Evolutionary conservation across 2,329 filamentous ascomycete species (phyloP).

Genomic region (Neopestalotiopsis clavispora): DNA sequence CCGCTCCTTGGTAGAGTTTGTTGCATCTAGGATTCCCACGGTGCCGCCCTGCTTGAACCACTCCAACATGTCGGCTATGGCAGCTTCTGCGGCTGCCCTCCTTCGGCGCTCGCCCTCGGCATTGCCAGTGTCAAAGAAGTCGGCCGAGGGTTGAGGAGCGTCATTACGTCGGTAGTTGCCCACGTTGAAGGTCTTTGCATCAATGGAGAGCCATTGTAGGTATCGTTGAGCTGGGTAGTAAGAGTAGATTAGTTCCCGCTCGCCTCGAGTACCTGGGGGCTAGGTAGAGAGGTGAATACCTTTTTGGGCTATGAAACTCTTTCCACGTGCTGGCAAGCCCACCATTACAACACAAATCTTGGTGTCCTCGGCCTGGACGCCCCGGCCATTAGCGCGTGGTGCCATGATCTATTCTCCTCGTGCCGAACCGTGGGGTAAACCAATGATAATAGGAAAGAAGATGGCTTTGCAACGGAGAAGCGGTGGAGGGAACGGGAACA

Average conservation of each 20-base stretch:
- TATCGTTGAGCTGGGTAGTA: constrained; percentile 77
- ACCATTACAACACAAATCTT: constrained; percentile 99
- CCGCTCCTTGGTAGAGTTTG: constrained; percentile 90
- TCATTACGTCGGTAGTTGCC: constrained; percentile 91
- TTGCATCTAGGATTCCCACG: constrained; percentile 94
- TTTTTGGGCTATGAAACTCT: constrained; percentile 97
- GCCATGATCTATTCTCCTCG: constrained; percentile 35
- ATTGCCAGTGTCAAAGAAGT: constrained; percentile 94
- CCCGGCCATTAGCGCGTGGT: constrained; percentile 63
- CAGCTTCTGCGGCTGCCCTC: constrained; percentile 86
- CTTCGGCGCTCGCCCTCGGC: constrained; percentile 88
- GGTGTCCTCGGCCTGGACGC: constrained; percentile 90
- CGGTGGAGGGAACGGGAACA: not conserved
- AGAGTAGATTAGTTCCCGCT: not conserved
- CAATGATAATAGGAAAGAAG: constrained; percentile 24
- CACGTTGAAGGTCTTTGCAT: constrained; percentile 95
- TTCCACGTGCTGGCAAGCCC: constrained; percentile 90
- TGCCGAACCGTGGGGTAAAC: constrained; percentile 19
- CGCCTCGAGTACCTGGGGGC: not conserved
- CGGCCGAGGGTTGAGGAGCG: constrained; percentile 87
- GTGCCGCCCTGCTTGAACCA: constrained; percentile 87
- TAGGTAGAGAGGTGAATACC: constrained; percentile 56
- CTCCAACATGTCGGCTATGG: constrained; percentile 88
- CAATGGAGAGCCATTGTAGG: constrained; percentile 94
- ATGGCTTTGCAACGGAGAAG: not conserved